Evolutionary conservation across 805 yeast species (phyloP), one percentile per base, ranked within the genome.

Genomic region (Metschnikowia continentalis): DNA sequence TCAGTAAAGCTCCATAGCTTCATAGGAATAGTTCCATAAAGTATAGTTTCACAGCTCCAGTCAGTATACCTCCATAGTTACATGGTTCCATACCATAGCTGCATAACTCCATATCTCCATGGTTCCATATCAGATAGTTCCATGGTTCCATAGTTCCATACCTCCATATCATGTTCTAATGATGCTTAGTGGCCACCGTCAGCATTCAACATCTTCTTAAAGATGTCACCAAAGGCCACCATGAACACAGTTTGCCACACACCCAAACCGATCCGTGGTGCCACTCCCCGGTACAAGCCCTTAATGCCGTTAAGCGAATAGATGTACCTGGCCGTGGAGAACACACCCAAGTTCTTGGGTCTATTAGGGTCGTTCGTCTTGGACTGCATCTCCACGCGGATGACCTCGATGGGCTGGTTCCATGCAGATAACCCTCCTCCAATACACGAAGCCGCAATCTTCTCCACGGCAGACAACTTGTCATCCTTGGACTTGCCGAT

Each of bases 361-460:
- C 97, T 86, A 67, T 90, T 90, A 60, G 97, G 96, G 72, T 92
- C 98, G 45, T 70, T 75, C n/a, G 91, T 90, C 75, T 87, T 86
- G 51, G 96, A 86, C 75, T 94, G 99, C 97, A 94, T 90, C 74
- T 94, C 99, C 17, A 94, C 96, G 71, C 99, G 83, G 59, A 91
- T 87, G 49, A 94, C 99, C 74, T 94, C 99, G 63, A 94, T 90
- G 37, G 98, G 99, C 75, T 94, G 99, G 73, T 94, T 94, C 98
- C 99, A 94, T 15, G 98, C 96, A 53, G 92, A 83, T 57, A 94
- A 80, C 57, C 97, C 97, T 75, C 99, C 99, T 80, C 99, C 99
- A 55, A 94, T 74, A 8, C 87, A 88, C 15, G 95, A 83, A 5
- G 96, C 90, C 23, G 80, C 73, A 50, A 94, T 86, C 72, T 91